These are phyloP conservation scores for Tolypocladium inflatum DNA, from an alignment of 2,329 filamentous ascomycete genomes.

Conservation along the genomic window DNA sequence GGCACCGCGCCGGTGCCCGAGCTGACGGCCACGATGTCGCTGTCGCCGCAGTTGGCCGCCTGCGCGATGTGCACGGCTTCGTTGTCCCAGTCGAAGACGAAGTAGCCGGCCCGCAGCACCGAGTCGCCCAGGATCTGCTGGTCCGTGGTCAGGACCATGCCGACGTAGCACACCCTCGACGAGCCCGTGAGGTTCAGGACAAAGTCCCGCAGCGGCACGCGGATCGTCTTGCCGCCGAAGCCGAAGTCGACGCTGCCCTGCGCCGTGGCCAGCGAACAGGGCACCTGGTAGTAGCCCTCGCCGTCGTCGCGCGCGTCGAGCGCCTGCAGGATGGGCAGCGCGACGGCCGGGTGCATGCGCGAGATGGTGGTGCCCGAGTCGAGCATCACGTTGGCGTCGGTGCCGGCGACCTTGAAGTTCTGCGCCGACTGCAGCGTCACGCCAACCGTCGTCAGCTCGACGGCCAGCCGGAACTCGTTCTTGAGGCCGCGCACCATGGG, in stretches of 20 bases:
- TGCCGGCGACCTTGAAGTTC: conserved; percentile 13
- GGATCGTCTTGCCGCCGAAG: conserved; percentile 31
- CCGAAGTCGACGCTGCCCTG: conserved; percentile 37
- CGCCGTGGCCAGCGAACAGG: conserved; percentile 27
- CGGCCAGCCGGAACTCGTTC: conserved; percentile 27
- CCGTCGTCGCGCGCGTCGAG: conserved; percentile 30
- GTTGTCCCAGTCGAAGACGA: conserved; percentile 37
- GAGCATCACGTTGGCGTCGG: conserved; percentile 34
- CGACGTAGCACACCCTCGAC: conserved; percentile 29
- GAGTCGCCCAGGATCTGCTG: conserved; percentile 35
- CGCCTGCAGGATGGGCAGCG: conserved; percentile 30
- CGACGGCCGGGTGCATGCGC: conserved; percentile 32
- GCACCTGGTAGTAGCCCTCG: conserved; percentile 33
- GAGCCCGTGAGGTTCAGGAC: conserved; percentile 31
- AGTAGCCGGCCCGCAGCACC: conserved; percentile 33
- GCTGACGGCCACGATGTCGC: conserved; percentile 26
- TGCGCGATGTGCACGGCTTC: conserved; percentile 29
- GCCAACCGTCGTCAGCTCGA: conserved; percentile 20
- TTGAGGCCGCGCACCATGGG: conserved; percentile 28
- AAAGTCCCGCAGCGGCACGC: conserved; percentile 37
- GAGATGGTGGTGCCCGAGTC: conserved; percentile 44
- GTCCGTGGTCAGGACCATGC: conserved; percentile 26
- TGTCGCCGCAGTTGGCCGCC: conserved; percentile 28
- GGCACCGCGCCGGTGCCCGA: conserved; percentile 22
- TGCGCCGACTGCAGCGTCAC: conserved; percentile 14